phyloP scores from a whole-genome alignment of 345 rosid species.

The Acer saccharum region DNA sequence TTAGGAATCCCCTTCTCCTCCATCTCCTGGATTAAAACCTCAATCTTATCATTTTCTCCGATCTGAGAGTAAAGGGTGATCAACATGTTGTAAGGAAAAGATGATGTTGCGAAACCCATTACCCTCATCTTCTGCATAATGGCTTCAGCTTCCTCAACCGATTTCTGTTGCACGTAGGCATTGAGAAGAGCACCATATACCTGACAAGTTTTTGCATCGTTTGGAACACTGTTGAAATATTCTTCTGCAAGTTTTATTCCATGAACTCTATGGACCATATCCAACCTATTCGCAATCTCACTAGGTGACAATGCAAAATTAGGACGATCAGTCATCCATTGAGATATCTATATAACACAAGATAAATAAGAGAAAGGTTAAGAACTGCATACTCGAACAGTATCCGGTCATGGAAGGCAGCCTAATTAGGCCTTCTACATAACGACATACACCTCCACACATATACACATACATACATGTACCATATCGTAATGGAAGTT shows the following conservation, averaged over 20 bases:
- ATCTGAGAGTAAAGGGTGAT: slow-evolving; percentile 22
- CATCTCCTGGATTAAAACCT: slow-evolving; percentile 27
- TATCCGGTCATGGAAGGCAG: too few relatives aligned
- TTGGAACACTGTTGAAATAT: slow-evolving; percentile 23
- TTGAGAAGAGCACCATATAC: slow-evolving; percentile 33
- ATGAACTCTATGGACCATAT: slow-evolving; percentile 28
- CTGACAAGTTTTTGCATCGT: slow-evolving; percentile 12
- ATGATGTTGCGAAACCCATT: slow-evolving; percentile 2
- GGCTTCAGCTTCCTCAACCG: slow-evolving; percentile 30
- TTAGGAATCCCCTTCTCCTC: slow-evolving; percentile 17
- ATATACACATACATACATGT: too few relatives aligned
- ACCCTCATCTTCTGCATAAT: slow-evolving; percentile 29
- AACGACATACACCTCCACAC: too few relatives aligned
- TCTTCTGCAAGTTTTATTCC: slow-evolving; percentile 27
- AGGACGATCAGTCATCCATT: slow-evolving; percentile 28
- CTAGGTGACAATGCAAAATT: background rate
- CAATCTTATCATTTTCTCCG: slow-evolving; percentile 22
- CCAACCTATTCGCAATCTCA: slow-evolving; percentile 26
- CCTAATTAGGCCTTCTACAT: too few relatives aligned
- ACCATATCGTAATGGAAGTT: too few relatives aligned
- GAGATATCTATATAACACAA: slow-evolving; percentile 26
- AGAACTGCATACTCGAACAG: background rate
- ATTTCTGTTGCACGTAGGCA: slow-evolving; percentile 17
- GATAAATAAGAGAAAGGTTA: background rate
- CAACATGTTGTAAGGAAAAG: slow-evolving; percentile 29